These are phyloP conservation scores for Ceratobasidium sp. DNA, from an alignment of 1,284 basidiomycete genomes.

Conservation along the genomic window DNA sequence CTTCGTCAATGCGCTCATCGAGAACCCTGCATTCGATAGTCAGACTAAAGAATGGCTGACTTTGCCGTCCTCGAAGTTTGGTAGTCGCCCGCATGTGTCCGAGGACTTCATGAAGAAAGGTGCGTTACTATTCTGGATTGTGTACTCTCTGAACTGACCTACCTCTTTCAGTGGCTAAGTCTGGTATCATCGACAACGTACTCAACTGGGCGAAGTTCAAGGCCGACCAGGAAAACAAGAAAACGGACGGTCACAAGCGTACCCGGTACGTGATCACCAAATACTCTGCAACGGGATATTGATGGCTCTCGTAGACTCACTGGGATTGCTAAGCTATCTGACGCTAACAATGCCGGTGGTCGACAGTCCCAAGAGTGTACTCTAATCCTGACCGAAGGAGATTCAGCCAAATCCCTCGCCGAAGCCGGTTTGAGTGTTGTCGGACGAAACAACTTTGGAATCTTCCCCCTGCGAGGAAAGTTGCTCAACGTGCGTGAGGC, in stretches of 20 bases:
- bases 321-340: slow-evolving; percentile 93
- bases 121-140: slow-evolving; percentile 57
- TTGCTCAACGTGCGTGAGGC: slow-evolving; percentile 98
- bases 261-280: slow-evolving; percentile 68
- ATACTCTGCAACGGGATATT: background rate
- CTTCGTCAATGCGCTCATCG: slow-evolving; percentile 95
- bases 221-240: slow-evolving; percentile 96
- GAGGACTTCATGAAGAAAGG: slow-evolving; percentile 98
- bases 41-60: slow-evolving; percentile 99
- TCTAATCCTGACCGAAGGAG: slow-evolving; percentile 98
- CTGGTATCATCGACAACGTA: slow-evolving; percentile 92
- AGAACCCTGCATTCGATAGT: slow-evolving; percentile 99
- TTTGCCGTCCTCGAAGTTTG: slow-evolving; percentile 88
- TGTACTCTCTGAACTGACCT: background rate
- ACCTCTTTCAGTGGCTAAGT: slow-evolving; percentile 77
- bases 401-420: slow-evolving; percentile 97
- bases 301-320: slow-evolving; percentile 70
- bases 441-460: slow-evolving; percentile 96
- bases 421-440: slow-evolving; percentile 95
- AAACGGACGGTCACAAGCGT: slow-evolving; percentile 95
- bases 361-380: slow-evolving; percentile 87
- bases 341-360: slow-evolving; percentile 98
- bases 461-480: slow-evolving; percentile 98
- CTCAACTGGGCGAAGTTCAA: slow-evolving; percentile 97
- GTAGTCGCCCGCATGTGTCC: slow-evolving; percentile 81